Conservation (phyloP, 805 yeast species). For the Starmera quercuum region DNA sequence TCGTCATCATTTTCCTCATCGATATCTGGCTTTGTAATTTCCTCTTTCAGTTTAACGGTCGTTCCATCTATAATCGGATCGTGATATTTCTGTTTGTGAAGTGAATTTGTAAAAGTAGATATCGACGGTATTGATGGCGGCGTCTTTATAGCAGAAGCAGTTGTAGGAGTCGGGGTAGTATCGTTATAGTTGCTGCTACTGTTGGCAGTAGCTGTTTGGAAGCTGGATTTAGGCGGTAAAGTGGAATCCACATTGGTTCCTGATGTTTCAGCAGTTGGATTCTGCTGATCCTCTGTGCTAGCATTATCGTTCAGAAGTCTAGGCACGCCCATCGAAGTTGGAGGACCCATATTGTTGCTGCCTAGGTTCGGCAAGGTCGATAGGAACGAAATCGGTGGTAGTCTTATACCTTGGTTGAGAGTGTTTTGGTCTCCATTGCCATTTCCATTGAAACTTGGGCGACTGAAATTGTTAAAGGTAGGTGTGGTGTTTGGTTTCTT, state of each 20-base stretch:
- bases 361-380: slow-evolving; percentile 8
- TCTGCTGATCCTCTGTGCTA: background rate
- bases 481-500: too few species aligned
- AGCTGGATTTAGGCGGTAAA: background rate
- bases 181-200: background rate
- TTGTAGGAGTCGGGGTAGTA: background rate
- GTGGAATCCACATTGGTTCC: too few species aligned
- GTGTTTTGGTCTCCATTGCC: too few species aligned
- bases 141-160: too few species aligned
- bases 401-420: slow-evolving; percentile 20
- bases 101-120: too few species aligned
- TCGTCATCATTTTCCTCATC: slow-evolving; percentile 19
- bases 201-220: background rate
- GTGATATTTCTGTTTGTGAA: too few species aligned
- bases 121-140: too few species aligned
- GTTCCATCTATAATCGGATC: slow-evolving; percentile 1
- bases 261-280: background rate
- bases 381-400: slow-evolving; percentile 33
- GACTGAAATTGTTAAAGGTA: too few species aligned
- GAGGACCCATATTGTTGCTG: too few species aligned
- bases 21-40: slow-evolving; percentile 17
- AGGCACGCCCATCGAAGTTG: too few species aligned
- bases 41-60: slow-evolving; percentile 11
- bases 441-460: too few species aligned
- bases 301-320: too few species aligned